Evolutionary conservation across 2,329 filamentous ascomycete genomes (phyloP), one percentile per base, ranked within the genome.

Genomic region (Arthrinium puccinioides): DNA sequence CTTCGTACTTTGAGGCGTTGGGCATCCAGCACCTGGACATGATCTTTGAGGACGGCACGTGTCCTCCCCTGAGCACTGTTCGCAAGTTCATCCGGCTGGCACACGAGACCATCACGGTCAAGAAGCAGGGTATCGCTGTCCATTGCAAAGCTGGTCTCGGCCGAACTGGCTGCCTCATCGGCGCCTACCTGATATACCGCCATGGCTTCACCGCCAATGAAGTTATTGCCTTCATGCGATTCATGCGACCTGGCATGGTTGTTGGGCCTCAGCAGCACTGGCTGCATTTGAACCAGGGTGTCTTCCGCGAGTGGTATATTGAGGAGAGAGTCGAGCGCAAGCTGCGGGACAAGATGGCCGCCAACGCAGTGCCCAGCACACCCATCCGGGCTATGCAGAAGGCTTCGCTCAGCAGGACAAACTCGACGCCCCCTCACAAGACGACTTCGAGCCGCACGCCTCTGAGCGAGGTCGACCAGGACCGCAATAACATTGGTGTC

Each of bases 31-130:
- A 98, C 58, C 72, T 97, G 27, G 92, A 98, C 65, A 98, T 98
- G 92, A 97, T 98, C 54, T 98, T 98, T 56, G 92, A 97, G 54
- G 92, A 98, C 52, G 92, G 92, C 46, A 98, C 92, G 4, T 98
- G 92, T 60, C 92, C 92, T 16, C 81, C 87, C 2, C 69, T 98
- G 36, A 78, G 78, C 14, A 82, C 89, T n/a, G 92, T 98, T 20
- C 81, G 87, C 49, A 89, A 89, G 57, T 98, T 98, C 59, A 90
- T 98, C 61, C 87, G 87, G 49, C 73, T 98, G 41, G 89, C 92
- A 1, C 92, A 97, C 56, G 85, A 94, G 57, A 95, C 84, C 63
- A 98, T 98, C 55, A 89, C 82, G 1, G 74, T 89, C 35, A 86
- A 84, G 66, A 87, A 89, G 64, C 89, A 88, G 72, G 85, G 83